phyloP scores from a whole-genome alignment of 768 basidiomycete species.

The Russula foetens region DNA sequence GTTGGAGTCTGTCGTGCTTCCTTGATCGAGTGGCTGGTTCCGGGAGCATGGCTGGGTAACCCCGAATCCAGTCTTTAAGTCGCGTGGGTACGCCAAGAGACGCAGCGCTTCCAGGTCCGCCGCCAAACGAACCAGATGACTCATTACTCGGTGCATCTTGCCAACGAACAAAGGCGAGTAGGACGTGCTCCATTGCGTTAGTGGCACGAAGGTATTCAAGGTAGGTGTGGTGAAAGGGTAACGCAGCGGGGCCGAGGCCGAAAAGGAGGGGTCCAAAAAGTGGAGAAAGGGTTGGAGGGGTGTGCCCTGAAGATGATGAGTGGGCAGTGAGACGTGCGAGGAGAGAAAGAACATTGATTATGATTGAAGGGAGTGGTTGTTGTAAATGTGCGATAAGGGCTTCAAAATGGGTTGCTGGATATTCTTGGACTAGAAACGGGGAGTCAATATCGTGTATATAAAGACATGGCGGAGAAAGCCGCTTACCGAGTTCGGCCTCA shows the following conservation, averaged over 20 bases:
- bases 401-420: slow-evolving; percentile 62
- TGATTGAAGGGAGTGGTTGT: slow-evolving; percentile 47
- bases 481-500: slow-evolving; percentile 72
- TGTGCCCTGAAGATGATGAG: slow-evolving; percentile 75
- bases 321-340: slow-evolving; percentile 78
- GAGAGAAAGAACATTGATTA: slow-evolving; percentile 70
- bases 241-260: slow-evolving; percentile 50
- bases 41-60: slow-evolving; percentile 78
- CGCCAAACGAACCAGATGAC: slow-evolving; percentile 24
- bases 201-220: slow-evolving; percentile 70
- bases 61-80: slow-evolving; percentile 87
- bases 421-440: slow-evolving; percentile 42
- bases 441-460: not conserved
- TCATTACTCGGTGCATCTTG: slow-evolving; percentile 42
- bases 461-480: not conserved
- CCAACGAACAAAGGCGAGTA: slow-evolving; percentile 86
- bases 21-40: too few relatives aligned
- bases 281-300: slow-evolving; percentile 82
- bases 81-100: too few relatives aligned
- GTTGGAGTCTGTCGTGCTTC: too few relatives aligned
- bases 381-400: slow-evolving; percentile 52
- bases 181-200: slow-evolving; percentile 85
- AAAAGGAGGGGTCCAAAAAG: too few relatives aligned
- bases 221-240: slow-evolving; percentile 52
- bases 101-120: too few relatives aligned